These are phyloP conservation scores for Linnemannia zychae DNA, from an alignment of 192 early-diverging fungal genomes.

Conservation along the genomic window DNA sequence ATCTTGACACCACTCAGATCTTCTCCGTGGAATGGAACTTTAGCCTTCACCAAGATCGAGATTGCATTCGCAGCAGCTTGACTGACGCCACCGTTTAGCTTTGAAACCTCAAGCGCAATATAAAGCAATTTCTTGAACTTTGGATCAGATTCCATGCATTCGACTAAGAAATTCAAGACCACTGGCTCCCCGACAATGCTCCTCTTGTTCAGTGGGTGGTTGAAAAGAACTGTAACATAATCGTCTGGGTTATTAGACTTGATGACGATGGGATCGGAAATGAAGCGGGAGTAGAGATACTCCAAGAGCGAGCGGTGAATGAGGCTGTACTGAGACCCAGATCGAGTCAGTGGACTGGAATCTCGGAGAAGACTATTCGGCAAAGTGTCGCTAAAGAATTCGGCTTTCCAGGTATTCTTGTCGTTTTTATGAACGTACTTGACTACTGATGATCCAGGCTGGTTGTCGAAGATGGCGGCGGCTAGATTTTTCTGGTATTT, in stretches of 20 bases:
- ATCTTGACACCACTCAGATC: background rate
- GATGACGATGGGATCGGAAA: slow-evolving; percentile 6
- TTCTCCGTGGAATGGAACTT: background rate
- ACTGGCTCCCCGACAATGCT: background rate
- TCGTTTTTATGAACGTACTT: background rate
- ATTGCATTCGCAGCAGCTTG: slow-evolving; percentile 5
- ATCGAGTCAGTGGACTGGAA: background rate
- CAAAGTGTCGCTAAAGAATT: background rate
- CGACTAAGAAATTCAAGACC: background rate
- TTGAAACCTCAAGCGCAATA: background rate
- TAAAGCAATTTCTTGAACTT: background rate
- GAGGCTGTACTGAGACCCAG: slow-evolving; percentile 2
- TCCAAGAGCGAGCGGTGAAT: slow-evolving; percentile 2
- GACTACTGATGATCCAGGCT: background rate
- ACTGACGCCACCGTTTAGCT: background rate
- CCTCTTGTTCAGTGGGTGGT: background rate
- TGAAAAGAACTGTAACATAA: background rate
- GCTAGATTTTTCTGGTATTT: background rate
- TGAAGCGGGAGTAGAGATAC: background rate
- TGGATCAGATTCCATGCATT: background rate
- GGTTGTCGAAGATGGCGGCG: background rate
- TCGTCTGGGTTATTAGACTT: background rate
- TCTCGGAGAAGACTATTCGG: background rate
- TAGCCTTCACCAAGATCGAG: slow-evolving; percentile 6
- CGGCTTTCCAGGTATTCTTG: background rate